These are phyloP conservation scores for Colletotrichum lentis DNA, from an alignment of 2,329 filamentous ascomycete species.

Conservation along the genomic window DNA sequence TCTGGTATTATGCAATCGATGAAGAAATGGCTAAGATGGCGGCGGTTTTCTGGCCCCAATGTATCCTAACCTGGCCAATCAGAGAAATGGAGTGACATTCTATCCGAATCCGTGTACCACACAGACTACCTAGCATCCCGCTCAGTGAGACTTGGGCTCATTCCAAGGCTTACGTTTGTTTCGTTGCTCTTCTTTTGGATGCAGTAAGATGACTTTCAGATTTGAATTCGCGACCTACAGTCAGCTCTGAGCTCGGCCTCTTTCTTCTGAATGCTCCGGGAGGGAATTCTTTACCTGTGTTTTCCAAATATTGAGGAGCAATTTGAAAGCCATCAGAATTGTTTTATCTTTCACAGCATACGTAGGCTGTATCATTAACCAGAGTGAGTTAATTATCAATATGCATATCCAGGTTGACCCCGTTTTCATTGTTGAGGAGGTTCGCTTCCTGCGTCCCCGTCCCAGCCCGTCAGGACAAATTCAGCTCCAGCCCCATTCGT, in stretches of 20 bases:
- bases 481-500: slow-evolving; percentile 22
- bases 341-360: not conserved
- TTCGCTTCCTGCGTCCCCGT: too few species aligned
- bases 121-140: not conserved
- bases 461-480: not conserved
- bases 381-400: not conserved
- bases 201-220: not conserved
- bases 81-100: slow-evolving; percentile 34
- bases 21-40: not conserved
- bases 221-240: too few species aligned
- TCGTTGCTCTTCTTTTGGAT: not conserved
- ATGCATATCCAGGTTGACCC: too few species aligned
- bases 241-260: too few species aligned
- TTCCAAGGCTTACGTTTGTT: not conserved
- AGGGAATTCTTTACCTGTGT: not conserved
- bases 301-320: not conserved
- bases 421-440: too few species aligned
- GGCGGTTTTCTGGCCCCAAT: not conserved
- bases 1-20: not conserved
- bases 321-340: not conserved
- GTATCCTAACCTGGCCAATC: slow-evolving; percentile 18
- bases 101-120: not conserved
- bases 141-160: not conserved
- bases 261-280: not conserved
- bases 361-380: too few species aligned